Percentiles rank a stretch among this genome's conserved stretches.
Conservation (phyloP, 306 rosid species). For the Acacia confusa region DNA sequence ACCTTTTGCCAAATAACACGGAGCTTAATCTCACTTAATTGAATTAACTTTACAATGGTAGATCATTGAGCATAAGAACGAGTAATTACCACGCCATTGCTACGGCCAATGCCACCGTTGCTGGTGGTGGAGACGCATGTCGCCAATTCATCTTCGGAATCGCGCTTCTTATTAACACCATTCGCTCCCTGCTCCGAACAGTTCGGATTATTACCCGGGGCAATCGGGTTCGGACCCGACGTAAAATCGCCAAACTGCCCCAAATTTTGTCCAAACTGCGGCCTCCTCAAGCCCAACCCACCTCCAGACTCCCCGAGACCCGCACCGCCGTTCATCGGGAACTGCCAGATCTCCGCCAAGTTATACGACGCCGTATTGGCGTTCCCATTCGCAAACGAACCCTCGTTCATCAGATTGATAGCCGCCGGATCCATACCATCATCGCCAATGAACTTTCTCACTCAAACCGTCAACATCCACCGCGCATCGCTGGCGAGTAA, state of each 20-base stretch:
- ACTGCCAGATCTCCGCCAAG: slow-evolving; percentile 79
- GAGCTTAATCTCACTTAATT: background rate
- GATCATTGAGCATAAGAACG: background rate
- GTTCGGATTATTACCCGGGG: slow-evolving; percentile 36
- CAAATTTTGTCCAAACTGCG: slow-evolving; percentile 45
- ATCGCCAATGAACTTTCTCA: background rate
- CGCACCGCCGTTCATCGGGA: slow-evolving; percentile 37
- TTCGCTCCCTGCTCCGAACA: slow-evolving; percentile 40
- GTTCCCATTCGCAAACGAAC: slow-evolving; percentile 33
- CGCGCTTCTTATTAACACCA: slow-evolving; percentile 51
- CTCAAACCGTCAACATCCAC: background rate
- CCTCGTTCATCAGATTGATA: slow-evolving; percentile 40
- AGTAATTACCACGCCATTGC: slow-evolving; percentile 40
- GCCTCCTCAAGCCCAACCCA: slow-evolving; percentile 50
- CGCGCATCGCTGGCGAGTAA: background rate
- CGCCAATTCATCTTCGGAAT: slow-evolving; percentile 50
- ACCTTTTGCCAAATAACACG: background rate
- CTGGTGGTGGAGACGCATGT: slow-evolving; percentile 51
- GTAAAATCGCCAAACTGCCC: slow-evolving; percentile 42
- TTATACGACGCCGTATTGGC: slow-evolving; percentile 52
- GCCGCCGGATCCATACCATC: slow-evolving; percentile 74
- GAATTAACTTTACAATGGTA: background rate
- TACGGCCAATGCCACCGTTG: slow-evolving; percentile 36
- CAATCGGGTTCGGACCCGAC: slow-evolving; percentile 45
- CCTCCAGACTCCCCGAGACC: slow-evolving; percentile 34